phyloP scores from a whole-genome alignment of 345 rosid species.

The Citropsis articulata region DNA sequence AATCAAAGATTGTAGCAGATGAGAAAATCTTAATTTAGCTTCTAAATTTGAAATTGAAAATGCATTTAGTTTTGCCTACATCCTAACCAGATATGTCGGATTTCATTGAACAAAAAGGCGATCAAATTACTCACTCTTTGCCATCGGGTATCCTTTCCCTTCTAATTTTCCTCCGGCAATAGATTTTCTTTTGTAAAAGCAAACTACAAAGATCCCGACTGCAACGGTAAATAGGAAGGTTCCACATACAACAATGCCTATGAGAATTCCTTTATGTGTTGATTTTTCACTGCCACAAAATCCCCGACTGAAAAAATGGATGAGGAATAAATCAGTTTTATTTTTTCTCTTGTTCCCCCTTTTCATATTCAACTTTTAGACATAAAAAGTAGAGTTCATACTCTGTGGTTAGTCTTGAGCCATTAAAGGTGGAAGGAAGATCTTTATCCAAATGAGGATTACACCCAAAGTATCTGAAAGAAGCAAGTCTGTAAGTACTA shows the following conservation, averaged over 20 bases:
- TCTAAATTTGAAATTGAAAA: neutral
- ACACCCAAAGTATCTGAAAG: constrained; percentile 48
- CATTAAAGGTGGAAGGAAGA: constrained; percentile 28
- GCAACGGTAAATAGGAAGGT: constrained; percentile 29
- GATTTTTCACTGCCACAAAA: constrained; percentile 23
- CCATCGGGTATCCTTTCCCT: constrained; percentile 24
- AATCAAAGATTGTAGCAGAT: neutral
- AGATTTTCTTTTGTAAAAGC: constrained; percentile 28
- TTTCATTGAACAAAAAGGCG: neutral
- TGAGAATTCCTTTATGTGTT: constrained; percentile 25
- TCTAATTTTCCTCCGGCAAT: constrained; percentile 18
- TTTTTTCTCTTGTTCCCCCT: neutral
- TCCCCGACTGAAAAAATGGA: constrained; percentile 39
- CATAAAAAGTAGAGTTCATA: constrained; percentile 24
- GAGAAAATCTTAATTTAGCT: neutral
- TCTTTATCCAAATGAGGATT: constrained; percentile 33
- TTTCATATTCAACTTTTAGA: neutral
- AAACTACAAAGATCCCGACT: constrained; percentile 26
- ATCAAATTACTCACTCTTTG: constrained; percentile 45
- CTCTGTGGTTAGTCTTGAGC: constrained; percentile 41
- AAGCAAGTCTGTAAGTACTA: constrained; percentile 3
- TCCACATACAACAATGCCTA: constrained; percentile 41
- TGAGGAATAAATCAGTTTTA: constrained; percentile 12
- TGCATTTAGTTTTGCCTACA: neutral
- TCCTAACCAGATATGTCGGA: neutral